A percentile compares a stretch with the other conserved stretches of the same genome.
phyloP scores from a whole-genome alignment of 1,284 basidiomycete genomes.

The Jaminaea rosea region DNA sequence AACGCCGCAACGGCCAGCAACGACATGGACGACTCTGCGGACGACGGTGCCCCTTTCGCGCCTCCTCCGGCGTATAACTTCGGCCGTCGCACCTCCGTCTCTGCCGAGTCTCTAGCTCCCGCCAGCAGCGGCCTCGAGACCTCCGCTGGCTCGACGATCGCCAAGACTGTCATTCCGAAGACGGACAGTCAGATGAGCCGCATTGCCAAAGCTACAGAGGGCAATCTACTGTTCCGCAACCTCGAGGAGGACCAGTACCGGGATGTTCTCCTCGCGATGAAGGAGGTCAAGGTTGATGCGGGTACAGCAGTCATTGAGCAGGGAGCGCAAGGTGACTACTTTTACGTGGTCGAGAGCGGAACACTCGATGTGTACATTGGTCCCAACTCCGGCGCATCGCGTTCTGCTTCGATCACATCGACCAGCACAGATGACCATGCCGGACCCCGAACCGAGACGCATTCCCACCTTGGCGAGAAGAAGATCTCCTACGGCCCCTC shows the following conservation, averaged over 20 bases:
- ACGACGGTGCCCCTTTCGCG: constrained; percentile 1
- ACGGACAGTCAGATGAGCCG: constrained; percentile 72
- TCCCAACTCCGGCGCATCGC: constrained; percentile 33
- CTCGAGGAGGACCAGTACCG: constrained; percentile 91
- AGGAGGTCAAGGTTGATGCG: constrained; percentile 65
- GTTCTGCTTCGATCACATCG: constrained; percentile 51
- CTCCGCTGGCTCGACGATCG: constrained; percentile 15
- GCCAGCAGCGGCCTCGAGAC: constrained; percentile 48
- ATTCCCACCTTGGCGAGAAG: constrained; percentile 17
- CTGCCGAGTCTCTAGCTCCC: constrained; percentile 68
- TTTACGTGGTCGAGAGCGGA: constrained; percentile 91
- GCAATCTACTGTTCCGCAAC: constrained; percentile 90
- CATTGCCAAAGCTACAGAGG: constrained; percentile 74
- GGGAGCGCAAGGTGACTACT: constrained; percentile 92
- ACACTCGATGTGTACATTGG: constrained; percentile 75
- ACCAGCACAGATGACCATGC: constrained; percentile 23
- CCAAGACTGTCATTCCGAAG: constrained; percentile 60
- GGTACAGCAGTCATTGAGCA: constrained; percentile 86
- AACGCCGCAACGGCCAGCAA: neutral
- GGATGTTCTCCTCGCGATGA: constrained; percentile 90
- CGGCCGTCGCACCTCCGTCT: constrained; percentile 83
- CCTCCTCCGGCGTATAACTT: constrained; percentile 62
- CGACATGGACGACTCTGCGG: neutral
- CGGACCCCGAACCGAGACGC: constrained; percentile 5
- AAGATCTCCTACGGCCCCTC: constrained; percentile 70